Evolutionary conservation across 495 filamentous ascomycete genomes (phyloP), one percentile per base, ranked within the genome.

Genomic region (Physcia stellaris): DNA sequence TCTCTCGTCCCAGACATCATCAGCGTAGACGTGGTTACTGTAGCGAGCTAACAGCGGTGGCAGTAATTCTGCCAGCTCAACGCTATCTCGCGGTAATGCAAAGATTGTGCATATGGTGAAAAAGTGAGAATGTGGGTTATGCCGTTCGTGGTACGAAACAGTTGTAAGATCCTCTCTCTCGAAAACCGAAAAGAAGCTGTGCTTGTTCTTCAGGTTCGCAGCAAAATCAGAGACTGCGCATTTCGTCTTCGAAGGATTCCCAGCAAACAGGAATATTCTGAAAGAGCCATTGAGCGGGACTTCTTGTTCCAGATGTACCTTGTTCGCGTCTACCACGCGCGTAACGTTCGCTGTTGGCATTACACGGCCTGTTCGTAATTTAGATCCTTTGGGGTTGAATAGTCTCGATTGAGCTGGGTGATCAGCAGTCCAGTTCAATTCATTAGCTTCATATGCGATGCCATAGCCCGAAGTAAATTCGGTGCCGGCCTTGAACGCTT

Each of bases 251-350:
- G 57, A 46, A 39, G 78, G 80, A 22, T 68, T 70, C 41, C 86
- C 86, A 29, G 73, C 83, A 49, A 92, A 90, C 44, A 94, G 52
- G 51, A 83, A 92, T 50, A 94, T 69, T 23, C 84, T 73, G 70
- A 86, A 93, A 7, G 85, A 75, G 39, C 86, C 85, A 58, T 92
- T 92, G 36, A 83, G 64, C 0, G 86, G 86, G 35, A 93, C 67
- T 43, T 87, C 83, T 57, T 94, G 85, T 59, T 93, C 86, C 27
- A 93, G 61, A 47, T 90, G 80, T 11, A 88, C 83, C 18, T 80
- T 70, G 62, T 90, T 92, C 50, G 83, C 76, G 52, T 94, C 86
- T 3, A 78, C 74, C 20, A 92, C 78, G 24, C 86, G 71, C 20
- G 83, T 93, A 24, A 92, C 86, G 39, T 76, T 79, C 4, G 78